These are phyloP conservation scores for Hibiscus syriacus DNA, from an alignment of 345 rosid species.

Conservation along the genomic window DNA sequence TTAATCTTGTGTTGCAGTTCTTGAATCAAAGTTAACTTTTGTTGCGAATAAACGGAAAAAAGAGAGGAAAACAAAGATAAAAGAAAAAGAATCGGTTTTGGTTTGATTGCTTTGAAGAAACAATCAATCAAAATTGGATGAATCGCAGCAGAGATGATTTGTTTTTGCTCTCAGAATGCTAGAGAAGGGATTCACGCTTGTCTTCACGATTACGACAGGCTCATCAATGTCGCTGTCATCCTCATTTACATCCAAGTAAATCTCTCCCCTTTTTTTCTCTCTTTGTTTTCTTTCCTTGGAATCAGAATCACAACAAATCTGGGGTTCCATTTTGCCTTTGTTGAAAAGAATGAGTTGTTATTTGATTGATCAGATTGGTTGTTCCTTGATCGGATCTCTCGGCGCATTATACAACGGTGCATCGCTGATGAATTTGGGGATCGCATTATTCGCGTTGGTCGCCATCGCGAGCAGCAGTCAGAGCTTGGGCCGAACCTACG, in stretches of 20 bases:
- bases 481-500: conserved; percentile 71
- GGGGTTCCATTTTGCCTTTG: background rate
- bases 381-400: background rate
- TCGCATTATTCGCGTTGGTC: conserved; percentile 63
- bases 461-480: conserved; percentile 83
- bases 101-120: background rate
- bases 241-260: conserved; percentile 77
- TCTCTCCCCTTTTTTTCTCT: background rate
- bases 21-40: background rate
- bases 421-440: background rate
- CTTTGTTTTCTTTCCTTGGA: too few relatives aligned
- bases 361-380: background rate
- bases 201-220: conserved; percentile 64
- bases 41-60: too few relatives aligned
- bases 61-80: too few relatives aligned
- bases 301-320: background rate
- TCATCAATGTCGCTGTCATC: conserved; percentile 56
- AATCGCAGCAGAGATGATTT: background rate
- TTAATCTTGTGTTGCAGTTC: background rate
- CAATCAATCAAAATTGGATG: conserved; percentile 1
- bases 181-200: conserved; percentile 43
- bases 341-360: background rate
- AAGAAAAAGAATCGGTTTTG: background rate
- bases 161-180: conserved; percentile 14
- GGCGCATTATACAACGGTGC: background rate